Conservation (phyloP, 1,284 basidiomycete species). For the Boletus holoroseus region DNA sequence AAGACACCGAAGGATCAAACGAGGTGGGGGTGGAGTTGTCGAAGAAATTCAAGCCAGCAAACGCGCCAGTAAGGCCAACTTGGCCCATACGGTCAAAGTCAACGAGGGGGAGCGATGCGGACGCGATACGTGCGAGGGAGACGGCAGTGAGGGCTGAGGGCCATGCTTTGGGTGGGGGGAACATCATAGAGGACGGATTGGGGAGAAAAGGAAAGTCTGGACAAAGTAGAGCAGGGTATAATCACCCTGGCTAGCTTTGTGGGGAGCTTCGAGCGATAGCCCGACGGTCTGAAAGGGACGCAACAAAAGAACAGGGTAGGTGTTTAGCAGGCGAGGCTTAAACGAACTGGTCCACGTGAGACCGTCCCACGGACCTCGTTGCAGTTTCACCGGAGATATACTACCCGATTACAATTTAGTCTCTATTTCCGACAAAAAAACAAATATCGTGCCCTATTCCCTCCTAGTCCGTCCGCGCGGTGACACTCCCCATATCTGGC, state of each 20-base stretch:
- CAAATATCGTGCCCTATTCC: background rate
- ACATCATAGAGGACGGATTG: constrained; percentile 8
- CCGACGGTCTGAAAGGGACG: background rate
- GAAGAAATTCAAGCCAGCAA: constrained; percentile 78
- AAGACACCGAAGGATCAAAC: constrained; percentile 64
- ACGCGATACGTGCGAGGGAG: constrained; percentile 35
- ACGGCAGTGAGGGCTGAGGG: constrained; percentile 16
- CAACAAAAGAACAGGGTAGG: background rate
- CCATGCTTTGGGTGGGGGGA: constrained; percentile 12
- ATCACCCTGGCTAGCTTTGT: constrained; percentile 6
- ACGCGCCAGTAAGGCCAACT: constrained; percentile 82
- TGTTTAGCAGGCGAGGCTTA: constrained; percentile 3
- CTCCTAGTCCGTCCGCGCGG: constrained; percentile 19
- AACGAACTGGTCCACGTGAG: constrained; percentile 19
- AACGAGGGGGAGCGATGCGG: constrained; percentile 68
- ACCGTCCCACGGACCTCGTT: constrained; percentile 15
- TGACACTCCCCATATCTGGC: constrained; percentile 21
- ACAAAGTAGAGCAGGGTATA: constrained; percentile 10
- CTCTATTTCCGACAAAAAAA: constrained; percentile 3
- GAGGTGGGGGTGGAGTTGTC: constrained; percentile 49
- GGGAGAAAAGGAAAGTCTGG: constrained; percentile 3
- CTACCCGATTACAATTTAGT: background rate
- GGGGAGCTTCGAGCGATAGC: background rate
- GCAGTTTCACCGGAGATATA: background rate
- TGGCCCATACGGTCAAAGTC: constrained; percentile 89